Evolutionary conservation across 1,284 basidiomycete species (phyloP).

Genomic region (Moesziomyces sp.): DNA sequence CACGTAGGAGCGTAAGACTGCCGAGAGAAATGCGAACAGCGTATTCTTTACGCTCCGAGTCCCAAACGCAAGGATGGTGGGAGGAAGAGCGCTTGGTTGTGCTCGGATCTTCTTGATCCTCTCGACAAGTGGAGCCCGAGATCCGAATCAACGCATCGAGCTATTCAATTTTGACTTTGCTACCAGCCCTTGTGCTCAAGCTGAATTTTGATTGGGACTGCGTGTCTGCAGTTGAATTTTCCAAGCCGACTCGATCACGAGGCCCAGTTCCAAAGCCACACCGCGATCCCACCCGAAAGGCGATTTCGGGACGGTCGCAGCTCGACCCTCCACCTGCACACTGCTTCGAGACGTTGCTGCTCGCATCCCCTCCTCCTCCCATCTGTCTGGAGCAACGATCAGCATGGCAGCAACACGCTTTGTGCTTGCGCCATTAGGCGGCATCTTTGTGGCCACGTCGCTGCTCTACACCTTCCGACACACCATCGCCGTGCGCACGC

Average conservation of each 20-base stretch:
- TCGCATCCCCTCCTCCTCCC: neutral
- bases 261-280: neutral
- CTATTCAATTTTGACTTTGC: conserved; percentile 3
- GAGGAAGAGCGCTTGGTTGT: no score
- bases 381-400: neutral
- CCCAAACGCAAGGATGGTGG: no score
- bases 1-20: conserved; percentile 1
- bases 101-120: conserved; percentile 2
- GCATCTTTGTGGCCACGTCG: conserved; percentile 50
- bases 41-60: neutral
- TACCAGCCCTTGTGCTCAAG: no score
- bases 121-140: conserved; percentile 17
- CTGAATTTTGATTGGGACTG: conserved; percentile 12
- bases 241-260: neutral
- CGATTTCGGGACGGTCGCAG: neutral
- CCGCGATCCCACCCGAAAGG: no score
- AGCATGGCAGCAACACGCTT: conserved; percentile 38
- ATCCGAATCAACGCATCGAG: conserved; percentile 4
- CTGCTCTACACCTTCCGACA: conserved; percentile 53
- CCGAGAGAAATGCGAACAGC: conserved; percentile 15
- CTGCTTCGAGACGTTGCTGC: neutral
- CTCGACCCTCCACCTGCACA: neutral
- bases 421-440: conserved; percentile 39
- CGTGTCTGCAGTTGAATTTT: neutral
- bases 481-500: conserved; percentile 47